A percentile compares a stretch with the other conserved stretches of the same genome.
Conservation (phyloP, 495 filamentous ascomycete genomes). For the Daldinia concentrica region DNA sequence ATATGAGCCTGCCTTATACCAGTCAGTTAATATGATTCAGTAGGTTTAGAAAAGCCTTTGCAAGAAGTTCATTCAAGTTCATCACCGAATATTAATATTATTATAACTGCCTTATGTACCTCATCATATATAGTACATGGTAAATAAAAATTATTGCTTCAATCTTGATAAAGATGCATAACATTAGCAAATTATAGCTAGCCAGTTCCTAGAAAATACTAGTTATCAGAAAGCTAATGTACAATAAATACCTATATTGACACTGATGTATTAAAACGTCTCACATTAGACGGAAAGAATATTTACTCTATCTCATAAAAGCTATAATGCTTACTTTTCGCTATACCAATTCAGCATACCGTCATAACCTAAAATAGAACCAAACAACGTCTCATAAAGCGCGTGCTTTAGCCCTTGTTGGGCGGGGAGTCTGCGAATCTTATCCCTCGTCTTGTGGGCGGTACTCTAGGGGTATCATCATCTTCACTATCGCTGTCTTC, state of each 20-base stretch:
- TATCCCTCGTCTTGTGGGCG: slow-evolving; percentile 54
- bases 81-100: too few relatives aligned
- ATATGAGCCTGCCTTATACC: too few relatives aligned
- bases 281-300: slow-evolving; percentile 17
- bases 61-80: too few relatives aligned
- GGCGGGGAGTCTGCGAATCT: slow-evolving; percentile 56
- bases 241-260: slow-evolving; percentile 5
- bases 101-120: too few relatives aligned
- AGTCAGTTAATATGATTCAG: too few relatives aligned
- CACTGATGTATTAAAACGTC: slow-evolving; percentile 6
- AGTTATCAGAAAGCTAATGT: neutral
- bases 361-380: slow-evolving; percentile 15
- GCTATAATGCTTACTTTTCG: slow-evolving; percentile 10
- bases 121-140: too few relatives aligned
- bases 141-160: too few relatives aligned
- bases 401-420: slow-evolving; percentile 32
- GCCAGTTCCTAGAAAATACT: too few relatives aligned
- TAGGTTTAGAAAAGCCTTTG: too few relatives aligned
- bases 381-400: slow-evolving; percentile 6
- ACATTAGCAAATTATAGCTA: too few relatives aligned
- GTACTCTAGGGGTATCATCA: slow-evolving; percentile 63
- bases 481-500: slow-evolving; percentile 71
- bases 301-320: slow-evolving; percentile 28
- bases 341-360: slow-evolving; percentile 10
- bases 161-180: too few relatives aligned